Percentiles rank a stretch among this genome's conserved stretches.
Evolutionary conservation across 805 yeast species (phyloP).

Genomic region (Yarrowia sp.): DNA sequence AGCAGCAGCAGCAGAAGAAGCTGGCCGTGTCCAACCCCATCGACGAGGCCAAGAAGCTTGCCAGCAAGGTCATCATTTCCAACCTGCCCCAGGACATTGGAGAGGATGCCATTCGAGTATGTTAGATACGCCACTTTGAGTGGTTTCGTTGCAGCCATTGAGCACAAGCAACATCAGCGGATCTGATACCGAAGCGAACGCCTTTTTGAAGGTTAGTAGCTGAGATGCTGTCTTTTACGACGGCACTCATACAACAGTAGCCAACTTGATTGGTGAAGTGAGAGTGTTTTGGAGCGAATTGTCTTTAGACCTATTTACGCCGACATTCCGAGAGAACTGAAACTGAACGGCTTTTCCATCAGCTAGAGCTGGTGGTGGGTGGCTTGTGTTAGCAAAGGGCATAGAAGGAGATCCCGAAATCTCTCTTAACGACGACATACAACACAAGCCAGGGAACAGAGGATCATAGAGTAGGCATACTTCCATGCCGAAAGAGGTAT

Average conservation of each 20-base stretch:
- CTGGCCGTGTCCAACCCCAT: slow-evolving; percentile 32
- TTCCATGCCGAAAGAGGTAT: background rate
- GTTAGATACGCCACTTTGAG: background rate
- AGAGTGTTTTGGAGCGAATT: background rate
- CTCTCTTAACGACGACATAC: too few species aligned
- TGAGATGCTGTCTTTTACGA: background rate
- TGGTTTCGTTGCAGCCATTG: background rate
- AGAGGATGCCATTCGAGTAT: slow-evolving; percentile 33
- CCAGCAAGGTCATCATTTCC: slow-evolving; percentile 81
- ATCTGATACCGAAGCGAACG: slow-evolving; percentile 24
- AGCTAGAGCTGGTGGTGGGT: slow-evolving; percentile 9
- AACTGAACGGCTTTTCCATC: background rate
- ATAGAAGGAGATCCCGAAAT: background rate
- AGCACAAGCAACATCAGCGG: slow-evolving; percentile 4
- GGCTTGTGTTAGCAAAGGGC: background rate
- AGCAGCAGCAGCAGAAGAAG: slow-evolving; percentile 33
- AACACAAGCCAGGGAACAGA: background rate
- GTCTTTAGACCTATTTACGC: background rate
- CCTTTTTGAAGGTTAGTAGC: slow-evolving; percentile 10
- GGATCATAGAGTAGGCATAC: background rate
- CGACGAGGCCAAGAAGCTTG: slow-evolving; percentile 45
- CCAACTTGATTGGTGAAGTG: background rate
- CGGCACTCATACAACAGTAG: background rate
- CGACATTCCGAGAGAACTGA: slow-evolving; percentile 21
- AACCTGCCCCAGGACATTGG: slow-evolving; percentile 48